Evolutionary conservation across 2,329 filamentous ascomycete genomes (phyloP), one percentile per base, ranked within the genome.

Genomic region (Ophiostoma ulmi): DNA sequence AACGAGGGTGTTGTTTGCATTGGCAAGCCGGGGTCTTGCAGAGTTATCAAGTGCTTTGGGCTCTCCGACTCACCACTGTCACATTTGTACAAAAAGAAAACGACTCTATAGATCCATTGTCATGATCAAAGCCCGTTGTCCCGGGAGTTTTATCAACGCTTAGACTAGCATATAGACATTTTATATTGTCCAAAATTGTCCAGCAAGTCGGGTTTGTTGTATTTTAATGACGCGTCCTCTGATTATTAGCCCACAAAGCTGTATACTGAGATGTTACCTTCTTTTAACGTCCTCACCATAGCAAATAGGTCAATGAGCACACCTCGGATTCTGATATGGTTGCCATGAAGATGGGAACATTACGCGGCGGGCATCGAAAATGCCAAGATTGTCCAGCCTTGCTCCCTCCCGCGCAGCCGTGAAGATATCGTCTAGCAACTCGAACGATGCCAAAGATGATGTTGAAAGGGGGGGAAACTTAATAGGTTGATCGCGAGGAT

Each of bases 201-300:
- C 26, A 2, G 13, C 20, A 10, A 58, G 52, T 35, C 26, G 11
- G 13, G 5, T 36, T 3, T 7, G 13, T 31, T 63, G 26, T 63
- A 17, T 63, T 63, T 17, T 63, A 26, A 63, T 63, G 58, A 63
- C 58, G 58, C 58, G 58, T 36, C 58, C 58, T 58, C 52, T 26
- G n/a, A 58, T 31, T 13, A 63, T 36, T 17, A 11, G 22, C 26
- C 20, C 26, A 63, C 14, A 5, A 63, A 63, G 10, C 58, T 6
- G 13, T 26, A 61, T 61, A 5, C 26, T 31, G 55, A 4, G 55
- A 63, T 63, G 58, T 6, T 63, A 63, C 58, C 26, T 35, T 63
- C 58, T 63, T 63, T 10, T 3, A 35, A 3, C 26, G 58, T 35
- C 26, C 13, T 63, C 58, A 63, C 58, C 36, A 35, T 63, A 8